These are phyloP conservation scores for Raddia distichophylla DNA, from an alignment of 176 grass and related monocot species.

Conservation along the genomic window DNA sequence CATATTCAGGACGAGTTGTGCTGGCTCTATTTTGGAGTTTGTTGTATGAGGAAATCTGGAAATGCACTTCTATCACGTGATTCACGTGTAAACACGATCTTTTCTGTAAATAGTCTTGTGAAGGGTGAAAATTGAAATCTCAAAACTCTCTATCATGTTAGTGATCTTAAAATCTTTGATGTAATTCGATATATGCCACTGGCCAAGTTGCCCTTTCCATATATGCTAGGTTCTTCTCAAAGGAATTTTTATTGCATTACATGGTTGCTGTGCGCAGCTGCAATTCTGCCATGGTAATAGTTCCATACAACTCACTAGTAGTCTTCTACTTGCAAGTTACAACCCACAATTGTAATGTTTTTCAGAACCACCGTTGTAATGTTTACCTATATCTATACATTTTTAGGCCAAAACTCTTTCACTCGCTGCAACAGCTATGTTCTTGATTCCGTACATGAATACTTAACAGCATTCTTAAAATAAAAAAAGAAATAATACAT, in stretches of 20 bases:
- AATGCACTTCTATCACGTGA: conserved; percentile 9
- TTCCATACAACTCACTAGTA: background rate
- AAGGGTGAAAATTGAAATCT: background rate
- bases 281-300: background rate
- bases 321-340: background rate
- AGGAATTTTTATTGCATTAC: background rate
- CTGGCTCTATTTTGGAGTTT: conserved; percentile 1
- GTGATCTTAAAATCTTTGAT: background rate
- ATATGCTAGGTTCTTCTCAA: background rate
- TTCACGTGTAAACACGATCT: background rate
- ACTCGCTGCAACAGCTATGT: background rate
- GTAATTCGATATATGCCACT: no score
- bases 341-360: no score
- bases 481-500: background rate
- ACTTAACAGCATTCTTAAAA: conserved; percentile 14
- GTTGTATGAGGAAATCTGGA: background rate
- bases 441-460: background rate
- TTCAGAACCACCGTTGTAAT: no score
- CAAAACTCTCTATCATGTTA: background rate
- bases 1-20: conserved; percentile 7
- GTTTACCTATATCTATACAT: background rate
- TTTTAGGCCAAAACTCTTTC: background rate
- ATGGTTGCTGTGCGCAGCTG: background rate
- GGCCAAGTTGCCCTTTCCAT: no score
- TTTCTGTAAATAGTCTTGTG: conserved; percentile 43